These are phyloP conservation scores for Clonostachys solani DNA, from an alignment of 2,329 filamentous ascomycete species.

Conservation along the genomic window DNA sequence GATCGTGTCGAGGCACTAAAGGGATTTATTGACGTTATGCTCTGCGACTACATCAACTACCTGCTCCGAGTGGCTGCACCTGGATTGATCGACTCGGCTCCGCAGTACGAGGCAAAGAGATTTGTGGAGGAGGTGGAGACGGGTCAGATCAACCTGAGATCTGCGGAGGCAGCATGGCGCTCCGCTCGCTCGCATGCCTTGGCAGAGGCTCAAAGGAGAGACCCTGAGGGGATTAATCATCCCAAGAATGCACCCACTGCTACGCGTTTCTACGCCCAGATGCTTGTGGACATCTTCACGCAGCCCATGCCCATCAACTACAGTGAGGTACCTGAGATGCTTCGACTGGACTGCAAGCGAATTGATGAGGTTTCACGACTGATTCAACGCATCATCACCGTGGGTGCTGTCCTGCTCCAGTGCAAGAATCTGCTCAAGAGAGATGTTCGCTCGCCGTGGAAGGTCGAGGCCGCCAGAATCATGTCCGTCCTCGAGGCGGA, in stretches of 20 bases:
- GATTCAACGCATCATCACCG: conserved; percentile 59
- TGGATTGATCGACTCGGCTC: conserved; percentile 65
- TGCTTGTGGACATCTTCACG: conserved; percentile 72
- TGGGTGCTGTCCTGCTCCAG: conserved; percentile 71
- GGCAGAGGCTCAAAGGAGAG: conserved; percentile 62
- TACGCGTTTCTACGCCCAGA: conserved; percentile 71
- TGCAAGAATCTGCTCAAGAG: conserved; percentile 81
- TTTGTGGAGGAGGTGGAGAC: conserved; percentile 63
- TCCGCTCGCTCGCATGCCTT: conserved; percentile 59
- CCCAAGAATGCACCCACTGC: conserved; percentile 58
- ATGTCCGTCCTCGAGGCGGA: conserved; percentile 62
- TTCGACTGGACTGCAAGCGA: conserved; percentile 64
- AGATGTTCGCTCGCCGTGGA: conserved; percentile 75
- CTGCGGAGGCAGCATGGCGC: conserved; percentile 64
- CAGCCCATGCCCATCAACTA: conserved; percentile 51
- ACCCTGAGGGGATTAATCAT: conserved; percentile 63
- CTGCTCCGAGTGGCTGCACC: conserved; percentile 69
- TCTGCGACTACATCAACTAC: conserved; percentile 80
- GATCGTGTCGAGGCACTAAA: conserved; percentile 73
- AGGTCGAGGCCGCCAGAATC: conserved; percentile 67
- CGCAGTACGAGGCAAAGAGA: conserved; percentile 68
- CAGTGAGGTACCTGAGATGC: conserved; percentile 65
- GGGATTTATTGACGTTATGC: conserved; percentile 71
- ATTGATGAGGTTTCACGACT: conserved; percentile 37
- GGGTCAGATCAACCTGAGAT: conserved; percentile 47